Percentiles rank a stretch among this genome's conserved stretches.
Conservation (phyloP, 2,329 filamentous ascomycete species). For the Periconia sp. region DNA sequence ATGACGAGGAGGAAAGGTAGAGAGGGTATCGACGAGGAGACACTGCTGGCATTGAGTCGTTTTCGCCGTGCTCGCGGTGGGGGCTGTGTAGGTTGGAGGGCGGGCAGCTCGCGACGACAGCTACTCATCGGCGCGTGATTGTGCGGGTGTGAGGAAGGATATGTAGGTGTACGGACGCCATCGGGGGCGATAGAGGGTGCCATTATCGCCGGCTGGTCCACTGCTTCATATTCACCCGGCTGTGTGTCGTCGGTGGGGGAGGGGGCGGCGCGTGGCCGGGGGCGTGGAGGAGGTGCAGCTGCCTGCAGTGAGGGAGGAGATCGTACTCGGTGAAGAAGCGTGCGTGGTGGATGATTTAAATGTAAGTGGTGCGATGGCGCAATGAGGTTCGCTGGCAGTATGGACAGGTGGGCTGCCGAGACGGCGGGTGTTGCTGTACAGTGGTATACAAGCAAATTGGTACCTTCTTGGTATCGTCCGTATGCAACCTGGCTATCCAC, state of each 20-base stretch:
- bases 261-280: slow-evolving; percentile 3
- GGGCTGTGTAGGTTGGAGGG: slow-evolving; percentile 29
- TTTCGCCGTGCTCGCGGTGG: slow-evolving; percentile 35
- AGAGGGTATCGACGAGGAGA: slow-evolving; percentile 9
- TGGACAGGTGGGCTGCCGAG: too few relatives aligned
- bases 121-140: background rate
- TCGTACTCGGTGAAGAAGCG: too few relatives aligned
- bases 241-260: slow-evolving; percentile 6
- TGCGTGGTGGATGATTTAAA: too few relatives aligned
- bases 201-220: slow-evolving; percentile 23
- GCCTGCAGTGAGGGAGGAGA: too few relatives aligned
- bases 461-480: too few relatives aligned
- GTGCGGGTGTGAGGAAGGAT: background rate
- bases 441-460: too few relatives aligned
- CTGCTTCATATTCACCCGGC: slow-evolving; percentile 31
- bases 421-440: too few relatives aligned
- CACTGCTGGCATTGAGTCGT: slow-evolving; percentile 9
- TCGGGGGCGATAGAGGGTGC: slow-evolving; percentile 24
- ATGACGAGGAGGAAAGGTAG: slow-evolving; percentile 23
- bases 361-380: too few relatives aligned
- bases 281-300: background rate
- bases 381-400: too few relatives aligned
- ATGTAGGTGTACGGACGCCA: slow-evolving; percentile 13
- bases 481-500: too few relatives aligned
- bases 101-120: slow-evolving; percentile 24